Percentiles rank a stretch among this genome's conserved stretches.
Evolutionary conservation across 2,329 filamentous ascomycete species (phyloP).

Genomic region (Pseudogymnoascus sp.): DNA sequence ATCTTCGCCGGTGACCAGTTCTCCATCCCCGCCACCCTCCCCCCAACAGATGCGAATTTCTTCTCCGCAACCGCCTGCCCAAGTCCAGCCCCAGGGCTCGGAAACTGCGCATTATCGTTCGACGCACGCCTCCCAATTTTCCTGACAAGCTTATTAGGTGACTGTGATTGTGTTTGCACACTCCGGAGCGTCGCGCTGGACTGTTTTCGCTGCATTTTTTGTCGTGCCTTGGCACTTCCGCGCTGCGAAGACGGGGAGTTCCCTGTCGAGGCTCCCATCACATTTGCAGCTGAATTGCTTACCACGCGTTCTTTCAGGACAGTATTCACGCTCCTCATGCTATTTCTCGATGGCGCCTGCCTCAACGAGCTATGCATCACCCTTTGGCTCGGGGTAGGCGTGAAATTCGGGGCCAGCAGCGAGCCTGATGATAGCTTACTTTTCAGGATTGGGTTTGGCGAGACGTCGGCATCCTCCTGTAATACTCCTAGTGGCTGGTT

Average conservation of each 20-base stretch:
- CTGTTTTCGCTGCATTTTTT: slow-evolving; percentile 22
- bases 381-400: background rate
- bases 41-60: slow-evolving; percentile 24
- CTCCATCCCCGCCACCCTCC: slow-evolving; percentile 7
- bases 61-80: slow-evolving; percentile 23
- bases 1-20: slow-evolving; percentile 13
- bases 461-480: slow-evolving; percentile 14
- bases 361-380: background rate
- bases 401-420: slow-evolving; percentile 9
- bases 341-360: background rate
- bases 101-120: slow-evolving; percentile 10
- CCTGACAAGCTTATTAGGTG: slow-evolving; percentile 23
- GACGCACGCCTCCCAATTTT: slow-evolving; percentile 12
- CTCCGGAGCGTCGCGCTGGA: slow-evolving; percentile 18
- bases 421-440: slow-evolving; percentile 20
- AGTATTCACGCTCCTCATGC: background rate
- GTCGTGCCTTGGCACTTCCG: slow-evolving; percentile 14
- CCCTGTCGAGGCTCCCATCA: background rate
- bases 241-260: slow-evolving; percentile 14
- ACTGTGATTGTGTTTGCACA: slow-evolving; percentile 14
- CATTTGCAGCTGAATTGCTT: background rate
- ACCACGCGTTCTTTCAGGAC: background rate
- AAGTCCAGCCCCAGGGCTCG: slow-evolving; percentile 20
- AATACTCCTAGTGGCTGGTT: slow-evolving; percentile 22
- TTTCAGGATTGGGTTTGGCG: slow-evolving; percentile 24